Evolutionary conservation across 2,329 filamentous ascomycete species (phyloP), one percentile per base, ranked within the genome.

Genomic region (Paecilomyces fulvus): DNA sequence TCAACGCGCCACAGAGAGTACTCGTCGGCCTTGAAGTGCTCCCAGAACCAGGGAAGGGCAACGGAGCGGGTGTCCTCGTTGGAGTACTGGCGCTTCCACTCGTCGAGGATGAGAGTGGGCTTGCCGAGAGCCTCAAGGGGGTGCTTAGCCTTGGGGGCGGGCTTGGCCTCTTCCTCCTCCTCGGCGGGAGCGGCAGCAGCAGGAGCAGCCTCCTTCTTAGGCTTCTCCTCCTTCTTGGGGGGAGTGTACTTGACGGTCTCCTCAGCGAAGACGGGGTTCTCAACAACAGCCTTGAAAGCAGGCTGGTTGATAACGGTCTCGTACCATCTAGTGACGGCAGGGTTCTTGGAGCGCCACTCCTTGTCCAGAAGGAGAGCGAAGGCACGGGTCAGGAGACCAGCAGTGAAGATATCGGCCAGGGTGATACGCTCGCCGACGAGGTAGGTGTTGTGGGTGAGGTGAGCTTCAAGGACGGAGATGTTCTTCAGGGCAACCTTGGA

Each of bases 1-100:
- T 92, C 87, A 67, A 92, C 80, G 75, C 85, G 86, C 90, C 91
- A 99, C 76, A 99, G 79, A 56, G 91, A 95, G 85, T 94, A 99
- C 79, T 99, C 94, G 64, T 91, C 87, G 67, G 94, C 87, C 73
- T 94, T 92, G 78, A 85, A 84, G 77, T 95, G 90, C 80, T 96
- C 86, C 92, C 92, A 99, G 87, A 99, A 97, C 88, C 89, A 97
- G 76, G 92, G 92, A 70, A 97, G 81, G 68, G 92, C 90, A 63
- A 82, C 86, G 63, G 86, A 80, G 57, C 84, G 83, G 66, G 89
- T 92, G 63, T 96, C 90, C 75, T 88, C 84, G 86, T 99, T 99
- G 70, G 94, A 99, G 86, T 95, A 99, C 77, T 90, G 87, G 73
- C 94, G 91, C 88, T 99, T 99, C 89, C 88, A 96, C 80, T 99